Conservation (phyloP, 2,329 filamentous ascomycete genomes). For the Curvularia hawaiiensis region DNA sequence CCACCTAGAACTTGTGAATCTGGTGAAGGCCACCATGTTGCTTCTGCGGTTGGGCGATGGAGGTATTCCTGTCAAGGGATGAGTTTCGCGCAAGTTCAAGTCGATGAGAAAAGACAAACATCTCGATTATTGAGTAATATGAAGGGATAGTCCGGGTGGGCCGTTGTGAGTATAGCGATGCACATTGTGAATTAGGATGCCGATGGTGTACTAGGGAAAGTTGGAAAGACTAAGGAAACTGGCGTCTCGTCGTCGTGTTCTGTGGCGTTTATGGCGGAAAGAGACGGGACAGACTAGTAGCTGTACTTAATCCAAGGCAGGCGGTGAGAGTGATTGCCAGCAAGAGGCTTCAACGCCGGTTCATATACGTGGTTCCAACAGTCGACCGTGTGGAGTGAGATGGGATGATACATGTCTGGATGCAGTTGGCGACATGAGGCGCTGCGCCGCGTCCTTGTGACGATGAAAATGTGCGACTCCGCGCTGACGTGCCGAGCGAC, state of each 20-base stretch:
- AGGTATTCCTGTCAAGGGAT: conserved; percentile 60
- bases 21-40: conserved; percentile 64
- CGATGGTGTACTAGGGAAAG: background rate
- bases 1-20: conserved; percentile 63
- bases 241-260: background rate
- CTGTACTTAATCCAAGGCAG: conserved; percentile 18
- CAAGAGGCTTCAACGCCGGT: conserved; percentile 21
- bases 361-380: conserved; percentile 41
- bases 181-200: conserved; percentile 44
- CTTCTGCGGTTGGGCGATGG: conserved; percentile 63
- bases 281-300: conserved; percentile 13
- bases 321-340: conserved; percentile 37
- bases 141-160: conserved; percentile 56
- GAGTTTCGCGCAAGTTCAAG: background rate
- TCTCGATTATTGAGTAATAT: conserved; percentile 59
- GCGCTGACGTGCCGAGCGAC: conserved; percentile 2
- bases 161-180: conserved; percentile 55
- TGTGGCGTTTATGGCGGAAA: conserved; percentile 18
- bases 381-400: conserved; percentile 34
- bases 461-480: background rate
- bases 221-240: background rate
- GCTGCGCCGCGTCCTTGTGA: conserved; percentile 17
- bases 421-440: conserved; percentile 5
- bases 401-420: conserved; percentile 33
- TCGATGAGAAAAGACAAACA: conserved; percentile 34